Evolutionary conservation across 495 filamentous ascomycete genomes (phyloP), one percentile per base, ranked within the genome.

Genomic region (Evansstolkia leycettana): DNA sequence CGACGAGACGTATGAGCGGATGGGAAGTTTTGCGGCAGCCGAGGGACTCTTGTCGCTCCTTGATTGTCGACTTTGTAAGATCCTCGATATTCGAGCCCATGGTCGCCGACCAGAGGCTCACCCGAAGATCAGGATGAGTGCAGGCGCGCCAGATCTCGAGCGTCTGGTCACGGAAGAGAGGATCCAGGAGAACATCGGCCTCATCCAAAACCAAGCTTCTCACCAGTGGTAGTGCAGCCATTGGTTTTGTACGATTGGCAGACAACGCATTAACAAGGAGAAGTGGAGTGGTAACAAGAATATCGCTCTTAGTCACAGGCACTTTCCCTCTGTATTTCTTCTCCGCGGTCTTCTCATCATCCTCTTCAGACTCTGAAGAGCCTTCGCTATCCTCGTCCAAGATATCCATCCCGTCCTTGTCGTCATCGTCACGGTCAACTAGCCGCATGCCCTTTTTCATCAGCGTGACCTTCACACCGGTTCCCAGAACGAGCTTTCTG

Each of bases 21-120:
- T 61, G 50, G 20, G 59, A 51, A 28, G 48, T 46, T 41, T 19
- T 46, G 7, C 37, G 42, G 28, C 17, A 31, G 18, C 44, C 31
- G 5, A 54, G 42, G 6, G 43, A 36, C 20, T 53, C 49, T 18
- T 51, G 54, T 9, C 77, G 65, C 28, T 65, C 58, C 32, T 72
- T 60, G 31, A 80, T 72, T 5, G 76, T 79, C 17, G 69, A 69
- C 16, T 67, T 63, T 31, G 82, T 70, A 9, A 95, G 64, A 20
- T 80, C 65, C 56, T 98, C 92, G 31, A 95, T 78, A 45, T 78
- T 86, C 12, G 90, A 94, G 12, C 80, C 84, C 79, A 98, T 96
- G 2, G 90, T 98, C 7, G 92, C 90, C 13, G 88, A 95, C 84
- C 88, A 99, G 33, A 93, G 73, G 31, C 77, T 80, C 2, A 84